These are phyloP conservation scores for Fusarium sp. DNA, from an alignment of 2,329 filamentous ascomycete species.

Conservation along the genomic window DNA sequence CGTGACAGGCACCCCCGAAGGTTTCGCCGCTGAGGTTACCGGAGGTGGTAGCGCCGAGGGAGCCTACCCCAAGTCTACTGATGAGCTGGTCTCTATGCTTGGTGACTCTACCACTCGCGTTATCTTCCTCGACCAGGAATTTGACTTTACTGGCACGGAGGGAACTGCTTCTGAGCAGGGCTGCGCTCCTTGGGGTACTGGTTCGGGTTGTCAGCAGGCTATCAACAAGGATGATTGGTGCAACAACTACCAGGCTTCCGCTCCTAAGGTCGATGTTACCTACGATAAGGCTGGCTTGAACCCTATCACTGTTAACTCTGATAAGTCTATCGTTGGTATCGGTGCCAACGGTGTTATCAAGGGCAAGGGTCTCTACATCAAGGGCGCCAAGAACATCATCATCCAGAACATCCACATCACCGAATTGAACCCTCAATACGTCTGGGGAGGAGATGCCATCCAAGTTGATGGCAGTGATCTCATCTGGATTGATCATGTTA, in stretches of 20 bases:
- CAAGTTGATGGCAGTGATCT: conserved; percentile 59
- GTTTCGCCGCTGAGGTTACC: conserved; percentile 64
- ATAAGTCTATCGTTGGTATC: conserved; percentile 68
- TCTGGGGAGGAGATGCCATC: conserved; percentile 70
- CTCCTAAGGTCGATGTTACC: conserved; percentile 57
- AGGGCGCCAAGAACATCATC: conserved; percentile 64
- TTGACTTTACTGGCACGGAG: conserved; percentile 67
- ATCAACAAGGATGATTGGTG: conserved; percentile 71
- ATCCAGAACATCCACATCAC: conserved; percentile 69
- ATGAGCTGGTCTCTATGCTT: conserved; percentile 69
- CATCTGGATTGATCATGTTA: conserved; percentile 65
- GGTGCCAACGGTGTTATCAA: conserved; percentile 65
- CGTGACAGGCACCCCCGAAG: conserved; percentile 52
- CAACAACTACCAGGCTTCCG: conserved; percentile 65
- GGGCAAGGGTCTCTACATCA: conserved; percentile 65
- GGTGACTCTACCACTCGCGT: conserved; percentile 63
- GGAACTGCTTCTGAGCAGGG: conserved; percentile 63
- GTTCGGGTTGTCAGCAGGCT: conserved; percentile 64
- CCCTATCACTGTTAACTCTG: conserved; percentile 63
- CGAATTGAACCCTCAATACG: conserved; percentile 66
- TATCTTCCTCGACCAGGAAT: conserved; percentile 67
- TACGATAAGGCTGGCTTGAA: conserved; percentile 63
- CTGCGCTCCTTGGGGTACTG: conserved; percentile 70
- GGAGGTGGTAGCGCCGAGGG: conserved; percentile 71
- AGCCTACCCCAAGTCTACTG: conserved; percentile 64